Evolutionary conservation across 306 rosid genomes (phyloP), one percentile per base, ranked within the genome.

Genomic region (Begonia loranthoides): DNA sequence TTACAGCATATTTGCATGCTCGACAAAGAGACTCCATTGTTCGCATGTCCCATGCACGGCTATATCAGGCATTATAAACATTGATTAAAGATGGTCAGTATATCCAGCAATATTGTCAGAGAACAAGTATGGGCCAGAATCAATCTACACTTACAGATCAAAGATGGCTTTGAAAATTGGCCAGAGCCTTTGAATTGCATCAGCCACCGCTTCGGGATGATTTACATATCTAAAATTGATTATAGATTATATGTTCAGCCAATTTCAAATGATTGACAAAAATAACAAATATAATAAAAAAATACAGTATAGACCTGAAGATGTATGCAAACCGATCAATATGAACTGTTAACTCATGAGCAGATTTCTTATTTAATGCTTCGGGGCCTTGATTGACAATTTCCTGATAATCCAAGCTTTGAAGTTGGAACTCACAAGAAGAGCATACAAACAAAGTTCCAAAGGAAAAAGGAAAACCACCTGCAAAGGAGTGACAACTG

Each of bases 1-100:
- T 73, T 69, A 87, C 97, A 16, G 99, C 99, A 51, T 92, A 86
- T 92, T 92, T 92, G 76, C 99, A 92, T 44, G 99, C 94, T 65
- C 99, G 86, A 81, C 96, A 92, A 51, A 92, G 83, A 71, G 96
- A 92, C 73, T 92, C 99, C 99, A 92, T 92, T 54, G 99, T 92
- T 68, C 87, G 76, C 93, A 92, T 75, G 82, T 92, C 99, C 99
- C 99, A 92, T 63, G 99, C 99, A 61, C 99, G 96, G 54, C 99
- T 92, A 56, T 71, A 55, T 71, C 62, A 55, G 34, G 61, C 19
- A 65, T 55, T 52, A 49, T 45, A 43, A 54, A 63, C 15, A 70
- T 52, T 34, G 49, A 40, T 59, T 49, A 72, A 66, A 38, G 52
- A 38, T 60, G 53, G 36, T 1, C 36, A 28, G 36, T 7, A 28